Percentiles rank a stretch among this genome's conserved stretches.
Evolutionary conservation across 1,139 yeast genomes (phyloP).

Genomic region (Protomyces arabidopsidicola): DNA sequence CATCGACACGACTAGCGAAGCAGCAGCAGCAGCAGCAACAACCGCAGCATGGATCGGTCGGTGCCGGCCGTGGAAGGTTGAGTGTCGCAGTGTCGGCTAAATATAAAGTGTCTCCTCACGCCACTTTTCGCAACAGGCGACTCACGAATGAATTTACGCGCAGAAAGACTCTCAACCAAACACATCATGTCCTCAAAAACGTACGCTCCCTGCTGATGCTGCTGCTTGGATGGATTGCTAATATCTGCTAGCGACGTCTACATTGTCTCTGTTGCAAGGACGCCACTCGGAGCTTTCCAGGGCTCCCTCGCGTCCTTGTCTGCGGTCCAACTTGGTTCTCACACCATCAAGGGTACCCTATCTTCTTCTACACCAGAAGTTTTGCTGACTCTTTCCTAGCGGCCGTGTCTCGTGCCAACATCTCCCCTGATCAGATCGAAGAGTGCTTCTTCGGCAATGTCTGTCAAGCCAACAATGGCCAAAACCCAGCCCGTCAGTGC

Average conservation of each 20-base stretch:
- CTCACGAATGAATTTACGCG: not conserved
- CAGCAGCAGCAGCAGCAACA: too few relatives aligned
- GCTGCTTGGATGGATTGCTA: not conserved
- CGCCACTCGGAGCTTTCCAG: conserved; percentile 92
- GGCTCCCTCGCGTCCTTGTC: conserved; percentile 70
- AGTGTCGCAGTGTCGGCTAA: too few relatives aligned
- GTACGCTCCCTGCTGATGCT: not conserved
- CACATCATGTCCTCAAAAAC: not conserved
- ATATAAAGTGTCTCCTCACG: not conserved
- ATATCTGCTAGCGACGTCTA: conserved; percentile 49
- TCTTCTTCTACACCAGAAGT: not conserved
- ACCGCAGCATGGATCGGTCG: too few relatives aligned
- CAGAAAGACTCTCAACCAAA: not conserved
- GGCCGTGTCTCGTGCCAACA: conserved; percentile 33
- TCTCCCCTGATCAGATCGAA: conserved; percentile 71
- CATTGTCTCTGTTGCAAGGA: conserved; percentile 85
- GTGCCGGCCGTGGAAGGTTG: too few relatives aligned
- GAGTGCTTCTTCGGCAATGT: conserved; percentile 93
- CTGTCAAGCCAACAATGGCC: conserved; percentile 88
- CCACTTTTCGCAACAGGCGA: not conserved
- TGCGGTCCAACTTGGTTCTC: conserved; percentile 82
- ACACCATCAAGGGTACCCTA: conserved; percentile 59
- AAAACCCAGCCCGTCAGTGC: conserved; percentile 97
- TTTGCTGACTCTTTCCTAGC: not conserved
- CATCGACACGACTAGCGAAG: too few relatives aligned